A percentile compares a stretch with the other conserved stretches of the same genome.
These are phyloP conservation scores for Hansenula lynferdii DNA, from an alignment of 1,139 yeast genomes.

Conservation along the genomic window DNA sequence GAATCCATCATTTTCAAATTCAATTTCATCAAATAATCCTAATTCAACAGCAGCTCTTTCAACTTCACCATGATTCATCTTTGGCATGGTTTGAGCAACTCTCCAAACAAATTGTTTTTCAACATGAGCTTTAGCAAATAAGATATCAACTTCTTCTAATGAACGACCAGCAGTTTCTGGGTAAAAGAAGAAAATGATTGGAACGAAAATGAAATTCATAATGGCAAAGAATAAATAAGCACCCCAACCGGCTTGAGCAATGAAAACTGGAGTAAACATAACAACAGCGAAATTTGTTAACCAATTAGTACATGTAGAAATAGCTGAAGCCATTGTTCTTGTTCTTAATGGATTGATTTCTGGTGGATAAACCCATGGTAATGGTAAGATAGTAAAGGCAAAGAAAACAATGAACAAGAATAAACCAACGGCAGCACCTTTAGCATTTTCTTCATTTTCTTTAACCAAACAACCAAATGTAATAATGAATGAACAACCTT, in stretches of 20 bases:
- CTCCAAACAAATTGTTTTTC: conserved; percentile 1
- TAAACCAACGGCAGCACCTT: conserved; percentile 45
- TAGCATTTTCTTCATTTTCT: conserved; percentile 26
- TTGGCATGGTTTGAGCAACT: conserved; percentile 3
- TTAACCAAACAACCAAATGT: conserved; percentile 32
- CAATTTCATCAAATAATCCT: conserved; percentile 2
- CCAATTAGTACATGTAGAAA: conserved; percentile 51
- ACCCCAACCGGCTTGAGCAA: conserved; percentile 36
- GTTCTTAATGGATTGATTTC: conserved; percentile 38
- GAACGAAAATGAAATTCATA: conserved; percentile 42
- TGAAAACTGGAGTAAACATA: conserved; percentile 44
- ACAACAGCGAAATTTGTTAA: conserved; percentile 41
- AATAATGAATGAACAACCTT: conserved; percentile 35
- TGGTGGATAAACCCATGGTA: conserved; percentile 43
- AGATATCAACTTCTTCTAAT: conserved; percentile 58
- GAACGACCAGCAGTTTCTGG: conserved; percentile 65
- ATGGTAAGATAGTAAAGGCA: conserved; percentile 33
- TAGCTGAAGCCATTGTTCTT: conserved; percentile 36
- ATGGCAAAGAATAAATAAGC: conserved; percentile 35
- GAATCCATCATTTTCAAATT: conserved; percentile 1
- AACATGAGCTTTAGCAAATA: conserved; percentile 35
- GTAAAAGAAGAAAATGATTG: conserved; percentile 60
- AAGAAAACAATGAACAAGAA: conserved; percentile 38
- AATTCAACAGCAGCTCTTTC: conserved; percentile 2
- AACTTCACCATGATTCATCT: background rate